phyloP scores from a whole-genome alignment of 2,329 filamentous ascomycete species.

The Didymella arachidicola region DNA sequence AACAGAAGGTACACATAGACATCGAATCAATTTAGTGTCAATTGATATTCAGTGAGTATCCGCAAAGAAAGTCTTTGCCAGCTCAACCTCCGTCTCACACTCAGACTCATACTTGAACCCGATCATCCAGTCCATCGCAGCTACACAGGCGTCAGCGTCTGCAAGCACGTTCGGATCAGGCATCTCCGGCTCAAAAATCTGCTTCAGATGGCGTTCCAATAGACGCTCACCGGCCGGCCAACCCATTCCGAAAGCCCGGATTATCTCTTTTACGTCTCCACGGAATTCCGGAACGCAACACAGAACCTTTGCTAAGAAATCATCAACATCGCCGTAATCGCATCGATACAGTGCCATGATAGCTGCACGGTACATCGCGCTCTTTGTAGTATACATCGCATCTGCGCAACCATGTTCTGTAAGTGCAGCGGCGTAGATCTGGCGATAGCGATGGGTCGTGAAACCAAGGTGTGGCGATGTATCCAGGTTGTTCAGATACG shows the following conservation, averaged over 20 bases:
- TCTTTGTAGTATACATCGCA: conserved; percentile 25
- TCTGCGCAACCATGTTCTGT: conserved; percentile 11
- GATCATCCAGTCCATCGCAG: background rate
- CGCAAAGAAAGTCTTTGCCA: too few relatives aligned
- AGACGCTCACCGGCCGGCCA: conserved; percentile 9
- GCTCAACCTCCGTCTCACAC: too few relatives aligned
- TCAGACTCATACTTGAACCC: too few relatives aligned
- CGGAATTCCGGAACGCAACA: conserved; percentile 4
- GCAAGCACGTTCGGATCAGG: too few relatives aligned
- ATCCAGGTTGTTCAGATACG: background rate
- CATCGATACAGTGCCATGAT: conserved; percentile 9
- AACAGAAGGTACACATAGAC: too few relatives aligned
- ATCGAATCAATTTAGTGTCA: too few relatives aligned
- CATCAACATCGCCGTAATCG: conserved; percentile 1
- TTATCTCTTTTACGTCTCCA: background rate
- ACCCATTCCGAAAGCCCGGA: background rate
- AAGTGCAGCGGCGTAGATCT: conserved; percentile 26
- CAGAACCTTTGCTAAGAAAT: conserved; percentile 10
- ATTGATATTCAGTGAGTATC: too few relatives aligned
- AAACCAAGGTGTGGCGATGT: conserved; percentile 4
- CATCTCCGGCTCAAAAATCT: too few relatives aligned
- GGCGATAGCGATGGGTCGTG: conserved; percentile 21
- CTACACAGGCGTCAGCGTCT: too few relatives aligned
- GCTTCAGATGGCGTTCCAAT: background rate
- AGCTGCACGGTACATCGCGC: conserved; percentile 17